Evolutionary conservation across 768 basidiomycete genomes (phyloP).

Genomic region (Tulasnella sp.): DNA sequence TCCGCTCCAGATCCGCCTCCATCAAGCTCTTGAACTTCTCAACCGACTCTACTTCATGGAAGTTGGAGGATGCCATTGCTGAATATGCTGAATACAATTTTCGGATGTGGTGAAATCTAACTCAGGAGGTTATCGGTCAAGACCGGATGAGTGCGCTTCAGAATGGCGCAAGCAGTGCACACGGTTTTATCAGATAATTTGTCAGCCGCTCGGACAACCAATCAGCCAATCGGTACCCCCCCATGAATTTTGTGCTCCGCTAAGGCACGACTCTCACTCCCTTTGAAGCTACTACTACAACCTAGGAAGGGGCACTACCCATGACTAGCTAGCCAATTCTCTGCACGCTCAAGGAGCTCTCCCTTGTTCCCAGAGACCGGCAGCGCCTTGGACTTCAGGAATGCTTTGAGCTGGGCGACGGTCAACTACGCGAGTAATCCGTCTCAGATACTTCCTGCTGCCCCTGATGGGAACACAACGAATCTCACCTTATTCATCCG

Average conservation of each 20-base stretch:
- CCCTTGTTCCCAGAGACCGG: constrained; percentile 69
- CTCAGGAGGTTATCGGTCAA: constrained; percentile 12
- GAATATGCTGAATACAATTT: constrained; percentile 4
- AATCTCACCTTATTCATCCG: constrained; percentile 65
- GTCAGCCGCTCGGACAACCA: neutral
- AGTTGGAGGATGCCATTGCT: constrained; percentile 25
- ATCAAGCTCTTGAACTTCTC: constrained; percentile 75
- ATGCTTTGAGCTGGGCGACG: constrained; percentile 83
- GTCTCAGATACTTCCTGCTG: neutral
- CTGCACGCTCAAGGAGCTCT: constrained; percentile 68
- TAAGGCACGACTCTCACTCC: neutral
- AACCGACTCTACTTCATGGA: constrained; percentile 57
- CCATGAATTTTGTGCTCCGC: neutral
- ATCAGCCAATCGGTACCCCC: neutral
- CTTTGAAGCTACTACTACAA: neutral
- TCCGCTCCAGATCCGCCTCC: constrained; percentile 71
- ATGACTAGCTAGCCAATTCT: constrained; percentile 60
- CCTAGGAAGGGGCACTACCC: constrained; percentile 24
- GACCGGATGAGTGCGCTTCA: constrained; percentile 5
- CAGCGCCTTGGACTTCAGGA: constrained; percentile 67
- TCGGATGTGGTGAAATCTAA: constrained; percentile 11
- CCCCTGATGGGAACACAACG: neutral
- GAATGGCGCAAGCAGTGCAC: constrained; percentile 3
- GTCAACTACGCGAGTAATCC: constrained; percentile 55
- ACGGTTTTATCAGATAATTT: constrained; percentile 20